Conservation (phyloP, 805 yeast genomes). For the Candida easanensis region DNA sequence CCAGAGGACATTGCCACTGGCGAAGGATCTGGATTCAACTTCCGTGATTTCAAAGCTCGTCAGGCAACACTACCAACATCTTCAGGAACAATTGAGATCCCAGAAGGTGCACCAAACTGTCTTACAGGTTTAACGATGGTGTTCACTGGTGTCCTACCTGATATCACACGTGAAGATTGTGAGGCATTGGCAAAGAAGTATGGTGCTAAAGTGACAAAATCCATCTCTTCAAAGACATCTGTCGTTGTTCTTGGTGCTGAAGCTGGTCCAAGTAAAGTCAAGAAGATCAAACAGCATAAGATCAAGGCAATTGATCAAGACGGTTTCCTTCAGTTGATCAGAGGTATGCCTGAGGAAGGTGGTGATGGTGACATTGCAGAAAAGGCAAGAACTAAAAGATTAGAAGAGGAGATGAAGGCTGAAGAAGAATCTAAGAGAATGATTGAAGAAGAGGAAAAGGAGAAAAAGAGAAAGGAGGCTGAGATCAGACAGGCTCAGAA, state of each 20-base stretch:
- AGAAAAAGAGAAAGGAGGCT: slow-evolving; percentile 29
- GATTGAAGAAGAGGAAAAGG: slow-evolving; percentile 42
- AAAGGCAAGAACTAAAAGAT: slow-evolving; percentile 65
- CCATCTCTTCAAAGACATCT: slow-evolving; percentile 82
- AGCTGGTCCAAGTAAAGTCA: slow-evolving; percentile 94
- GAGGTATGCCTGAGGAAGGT: slow-evolving; percentile 87
- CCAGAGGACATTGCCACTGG: slow-evolving; percentile 45
- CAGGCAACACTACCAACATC: slow-evolving; percentile 34
- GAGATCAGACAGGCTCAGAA: slow-evolving; percentile 26
- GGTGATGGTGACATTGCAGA: slow-evolving; percentile 81
- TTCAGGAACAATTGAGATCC: slow-evolving; percentile 48
- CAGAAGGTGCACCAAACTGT: slow-evolving; percentile 84
- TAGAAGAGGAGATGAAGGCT: slow-evolving; percentile 61
- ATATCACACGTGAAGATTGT: slow-evolving; percentile 70
- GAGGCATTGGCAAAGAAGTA: slow-evolving; percentile 76
- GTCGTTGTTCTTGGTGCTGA: slow-evolving; percentile 91
- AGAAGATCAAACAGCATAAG: slow-evolving; percentile 66
- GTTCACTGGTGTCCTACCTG: slow-evolving; percentile 87
- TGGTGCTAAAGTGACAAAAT: slow-evolving; percentile 88
- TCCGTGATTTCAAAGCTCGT: slow-evolving; percentile 54
- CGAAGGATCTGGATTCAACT: slow-evolving; percentile 51
- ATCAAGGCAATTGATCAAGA: slow-evolving; percentile 84
- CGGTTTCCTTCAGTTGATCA: slow-evolving; percentile 74
- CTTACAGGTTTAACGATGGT: slow-evolving; percentile 86
- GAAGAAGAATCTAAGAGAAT: slow-evolving; percentile 48